A percentile compares a stretch with the other conserved stretches of the same genome.
These are phyloP conservation scores for Yamadazyma sp. DNA, from an alignment of 805 yeast species.

Conservation along the genomic window DNA sequence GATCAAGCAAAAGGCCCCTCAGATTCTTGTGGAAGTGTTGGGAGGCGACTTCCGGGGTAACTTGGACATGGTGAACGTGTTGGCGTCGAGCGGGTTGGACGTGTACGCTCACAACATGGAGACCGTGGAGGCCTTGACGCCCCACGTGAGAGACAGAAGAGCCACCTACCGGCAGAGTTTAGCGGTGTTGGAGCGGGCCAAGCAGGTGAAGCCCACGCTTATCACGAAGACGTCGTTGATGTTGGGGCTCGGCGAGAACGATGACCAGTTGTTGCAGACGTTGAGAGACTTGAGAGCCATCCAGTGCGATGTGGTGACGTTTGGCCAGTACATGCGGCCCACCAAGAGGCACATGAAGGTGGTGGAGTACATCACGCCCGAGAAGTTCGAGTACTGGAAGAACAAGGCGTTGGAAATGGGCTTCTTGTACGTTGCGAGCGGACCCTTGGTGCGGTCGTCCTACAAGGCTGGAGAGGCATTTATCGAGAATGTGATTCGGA, in stretches of 20 bases:
- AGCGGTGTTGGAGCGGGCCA: slow-evolving; percentile 76
- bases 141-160: slow-evolving; percentile 92
- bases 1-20: slow-evolving; percentile 87
- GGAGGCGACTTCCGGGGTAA: slow-evolving; percentile 97
- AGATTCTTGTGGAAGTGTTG: slow-evolving; percentile 86
- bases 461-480: slow-evolving; percentile 98
- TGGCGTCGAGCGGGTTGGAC: slow-evolving; percentile 87
- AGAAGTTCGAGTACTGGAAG: slow-evolving; percentile 92
- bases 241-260: slow-evolving; percentile 97
- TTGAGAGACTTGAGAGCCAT: slow-evolving; percentile 72
- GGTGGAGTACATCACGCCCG: slow-evolving; percentile 91
- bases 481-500: slow-evolving; percentile 87
- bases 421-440: slow-evolving; percentile 93
- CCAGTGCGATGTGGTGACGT: slow-evolving; percentile 90
- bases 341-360: slow-evolving; percentile 98
- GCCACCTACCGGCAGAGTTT: slow-evolving; percentile 92
- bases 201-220: slow-evolving; percentile 67
- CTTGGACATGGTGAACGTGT: slow-evolving; percentile 68
- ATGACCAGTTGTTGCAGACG: slow-evolving; percentile 79
- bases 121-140: slow-evolving; percentile 93
- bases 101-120: slow-evolving; percentile 97
- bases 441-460: slow-evolving; percentile 93
- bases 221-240: slow-evolving; percentile 92
- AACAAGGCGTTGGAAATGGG: slow-evolving; percentile 84
- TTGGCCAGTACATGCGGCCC: slow-evolving; percentile 99